Base-by-base conservation (phyloP, 2,329 filamentous ascomycete genomes). In the Pyricularia sp. region DNA sequence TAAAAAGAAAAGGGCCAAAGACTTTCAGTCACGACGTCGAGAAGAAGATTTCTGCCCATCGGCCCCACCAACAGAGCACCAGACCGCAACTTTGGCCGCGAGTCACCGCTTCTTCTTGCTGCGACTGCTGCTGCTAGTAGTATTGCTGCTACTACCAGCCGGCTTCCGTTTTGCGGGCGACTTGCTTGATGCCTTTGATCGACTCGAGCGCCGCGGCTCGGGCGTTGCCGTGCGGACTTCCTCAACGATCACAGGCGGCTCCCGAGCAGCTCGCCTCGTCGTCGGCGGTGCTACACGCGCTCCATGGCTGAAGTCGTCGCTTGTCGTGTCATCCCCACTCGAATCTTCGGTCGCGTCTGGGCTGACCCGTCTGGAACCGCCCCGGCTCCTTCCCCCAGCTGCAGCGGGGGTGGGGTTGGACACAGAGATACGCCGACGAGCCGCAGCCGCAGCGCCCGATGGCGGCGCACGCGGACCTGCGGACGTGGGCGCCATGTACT, bases 401-500 rank as follows among this genome's bases (percentile, higher is more conserved):
- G 76, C 72, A 69, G 76, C 72, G 71, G 77, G 74, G 71, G 73
- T 59, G 9, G 58, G 31, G 20, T 23, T 67, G 42, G 33, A 58
- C 30, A 30, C 66, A 14, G 66, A 68, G 30, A 68, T 36, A 30
- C 30, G 59, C 66, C 79, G 77, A 67, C 80, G 78, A 72, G 79
- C 78, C 64, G 78, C 75, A 17, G 76, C 71, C 65, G 74, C 75
- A 65, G 76, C 72, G 71, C 77, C 75, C 67, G 74, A 75, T 78
- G 76, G 17, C 12, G 80, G 73, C 68, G 75, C 76, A 36, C 79
- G 81, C 50, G 83, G 74, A 14, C 81, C 82, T 26, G 77, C 66
- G 26, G 66, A 33, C 25, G 66, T 14, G 17, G 50, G 25, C 4
- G 81, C 83, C 76, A 86, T 84, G 73, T 83, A 87, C 70, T 81